Conservation (phyloP, 148 eudicot species). For the Rhododendron vialii region DNA sequence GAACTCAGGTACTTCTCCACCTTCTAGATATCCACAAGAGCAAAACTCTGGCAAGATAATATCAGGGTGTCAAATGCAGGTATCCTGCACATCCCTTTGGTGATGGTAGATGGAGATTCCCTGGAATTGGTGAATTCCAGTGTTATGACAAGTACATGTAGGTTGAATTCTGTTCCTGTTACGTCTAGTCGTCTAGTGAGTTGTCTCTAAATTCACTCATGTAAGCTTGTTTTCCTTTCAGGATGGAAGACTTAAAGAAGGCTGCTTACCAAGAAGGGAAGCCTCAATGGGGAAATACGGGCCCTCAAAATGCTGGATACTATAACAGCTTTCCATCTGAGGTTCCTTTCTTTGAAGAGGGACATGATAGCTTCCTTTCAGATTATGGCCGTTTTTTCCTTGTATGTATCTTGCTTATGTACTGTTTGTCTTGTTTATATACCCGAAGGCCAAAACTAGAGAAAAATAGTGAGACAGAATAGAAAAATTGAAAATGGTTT, state of each 20-base stretch:
- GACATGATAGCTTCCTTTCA: constrained; percentile 48
- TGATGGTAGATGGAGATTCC: constrained; percentile 65
- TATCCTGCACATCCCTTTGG: constrained; percentile 57
- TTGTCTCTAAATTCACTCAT: not conserved
- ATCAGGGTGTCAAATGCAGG: constrained; percentile 32
- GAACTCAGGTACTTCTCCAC: constrained; percentile 51
- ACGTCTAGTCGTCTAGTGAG: not conserved
- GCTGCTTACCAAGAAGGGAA: constrained; percentile 52
- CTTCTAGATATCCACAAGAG: not conserved
- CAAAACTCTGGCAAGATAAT: constrained; percentile 6
- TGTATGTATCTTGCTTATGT: constrained; percentile 33
- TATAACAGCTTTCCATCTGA: constrained; percentile 50
- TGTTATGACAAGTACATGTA: constrained; percentile 68
- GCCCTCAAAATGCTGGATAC: constrained; percentile 52
- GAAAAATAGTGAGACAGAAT: not conserved
- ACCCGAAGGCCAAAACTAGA: not conserved
- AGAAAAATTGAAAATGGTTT: not conserved
- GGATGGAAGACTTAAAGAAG: constrained; percentile 50
- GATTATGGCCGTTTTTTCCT: constrained; percentile 67
- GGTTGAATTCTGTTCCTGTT: constrained; percentile 9
- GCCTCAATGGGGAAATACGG: constrained; percentile 44
- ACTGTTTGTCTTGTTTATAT: not conserved
- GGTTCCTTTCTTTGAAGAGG: constrained; percentile 52
- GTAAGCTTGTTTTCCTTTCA: constrained; percentile 15
- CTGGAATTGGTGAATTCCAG: constrained; percentile 76